Base-by-base conservation (phyloP, 176 grass and related monocot species). In the Musa acuminata region DNA sequence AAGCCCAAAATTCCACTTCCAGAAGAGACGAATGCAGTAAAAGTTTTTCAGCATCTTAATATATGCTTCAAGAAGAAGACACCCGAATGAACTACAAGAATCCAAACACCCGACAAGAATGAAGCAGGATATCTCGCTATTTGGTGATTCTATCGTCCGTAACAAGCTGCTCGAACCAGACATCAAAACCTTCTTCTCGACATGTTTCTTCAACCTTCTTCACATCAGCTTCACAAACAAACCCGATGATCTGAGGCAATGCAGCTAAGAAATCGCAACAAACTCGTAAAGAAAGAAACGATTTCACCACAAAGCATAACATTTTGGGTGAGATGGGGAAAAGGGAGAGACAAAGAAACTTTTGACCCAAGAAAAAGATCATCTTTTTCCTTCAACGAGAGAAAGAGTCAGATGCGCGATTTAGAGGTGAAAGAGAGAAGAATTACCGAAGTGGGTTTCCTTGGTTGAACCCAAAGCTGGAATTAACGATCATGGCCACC, bases 401-500 rank as follows among this genome's bases (percentile, higher is more conserved):
- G 35, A 43, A 43, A 43, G 35, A 43, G 35, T 43, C 35, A 43
- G 35, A 43, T 43, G 35, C 4, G 35, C 4, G 4, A 43, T 43
- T 43, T 5, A 43, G 35, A 43, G 4, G 35, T 6, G 35, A 43
- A 43, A 43, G 4, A 43, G 35, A 43, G 35, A 43, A 43, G 3
- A 2, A 49, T 81, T 78, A 97, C 94, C 94, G 92, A 64, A 97
- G 86, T 1, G 95, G 90, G 71, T 91, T 99, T 26, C 95, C 95
- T 80, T 91, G 95, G 88, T 99, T 99, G 86, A 99, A 99, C 2
- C 88, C 95, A 76, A 99, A 99, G 90, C 95, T 99, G 75, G 95
- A 99, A 76, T 99, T 99, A 53, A 99, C 95, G 72, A 99, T 99
- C 95, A 99, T 99, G 64, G 95, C 90, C 35, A 99, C 86, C 95